Conservation (phyloP, 768 basidiomycete species). For the Ramaria rubella region DNA sequence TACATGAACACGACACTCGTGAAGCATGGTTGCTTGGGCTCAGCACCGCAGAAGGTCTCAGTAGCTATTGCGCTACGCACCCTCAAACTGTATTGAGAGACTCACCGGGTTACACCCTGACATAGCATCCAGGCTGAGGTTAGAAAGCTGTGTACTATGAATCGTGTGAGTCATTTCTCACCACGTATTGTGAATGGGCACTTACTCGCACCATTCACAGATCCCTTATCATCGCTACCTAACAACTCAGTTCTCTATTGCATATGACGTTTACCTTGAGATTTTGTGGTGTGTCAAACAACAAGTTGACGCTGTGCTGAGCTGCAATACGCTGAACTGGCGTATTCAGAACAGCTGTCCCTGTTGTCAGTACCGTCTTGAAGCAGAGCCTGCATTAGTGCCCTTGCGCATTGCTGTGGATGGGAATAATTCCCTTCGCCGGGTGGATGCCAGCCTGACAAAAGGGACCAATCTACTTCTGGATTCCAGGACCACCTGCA, state of each 20-base stretch:
- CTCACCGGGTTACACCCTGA: slow-evolving; percentile 10
- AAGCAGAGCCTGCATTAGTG: slow-evolving; percentile 12
- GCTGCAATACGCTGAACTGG: slow-evolving; percentile 17
- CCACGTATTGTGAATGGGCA: neutral
- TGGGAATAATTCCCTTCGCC: slow-evolving; percentile 15
- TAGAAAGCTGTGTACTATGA: slow-evolving; percentile 17
- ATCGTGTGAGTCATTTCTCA: slow-evolving; percentile 1
- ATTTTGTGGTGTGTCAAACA: slow-evolving; percentile 16
- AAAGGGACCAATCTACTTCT: neutral
- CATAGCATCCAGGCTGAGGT: slow-evolving; percentile 19
- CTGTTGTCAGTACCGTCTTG: slow-evolving; percentile 21
- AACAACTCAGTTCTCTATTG: slow-evolving; percentile 19
- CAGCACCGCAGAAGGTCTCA: neutral
- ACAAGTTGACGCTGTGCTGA: slow-evolving; percentile 14
- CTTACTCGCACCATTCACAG: neutral
- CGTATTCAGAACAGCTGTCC: slow-evolving; percentile 22
- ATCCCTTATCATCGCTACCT: slow-evolving; percentile 12
- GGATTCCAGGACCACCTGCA: slow-evolving; percentile 4
- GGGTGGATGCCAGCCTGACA: slow-evolving; percentile 9
- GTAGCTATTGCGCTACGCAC: slow-evolving; percentile 14
- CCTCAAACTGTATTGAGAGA: slow-evolving; percentile 13
- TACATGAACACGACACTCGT: neutral
- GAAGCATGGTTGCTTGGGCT: neutral
- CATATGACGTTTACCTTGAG: slow-evolving; percentile 24
- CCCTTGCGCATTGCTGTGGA: slow-evolving; percentile 17